A percentile compares a stretch with the other conserved stretches of the same genome.
Conservation (phyloP, 352 stramenopile genomes). For the Pythium vanterpoolii region DNA sequence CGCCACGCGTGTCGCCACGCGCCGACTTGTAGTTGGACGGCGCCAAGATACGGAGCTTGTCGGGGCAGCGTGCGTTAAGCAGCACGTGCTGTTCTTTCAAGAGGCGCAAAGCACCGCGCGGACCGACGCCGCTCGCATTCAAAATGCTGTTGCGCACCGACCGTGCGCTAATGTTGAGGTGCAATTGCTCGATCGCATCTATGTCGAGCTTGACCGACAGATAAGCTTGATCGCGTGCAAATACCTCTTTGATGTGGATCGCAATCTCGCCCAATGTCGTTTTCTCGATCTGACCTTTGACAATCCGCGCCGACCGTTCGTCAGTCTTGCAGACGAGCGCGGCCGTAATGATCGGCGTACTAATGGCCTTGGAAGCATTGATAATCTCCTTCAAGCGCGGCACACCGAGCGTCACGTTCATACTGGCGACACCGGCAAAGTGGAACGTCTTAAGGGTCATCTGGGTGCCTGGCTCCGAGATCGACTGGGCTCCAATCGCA, state of each 20-base stretch:
- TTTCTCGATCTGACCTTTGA: constrained; percentile 99
- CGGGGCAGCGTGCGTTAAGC: constrained; percentile 73
- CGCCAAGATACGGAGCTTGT: constrained; percentile 81
- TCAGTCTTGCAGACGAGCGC: constrained; percentile 95
- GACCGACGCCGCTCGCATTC: constrained; percentile 65
- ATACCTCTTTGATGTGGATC: constrained; percentile 98
- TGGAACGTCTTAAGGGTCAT: constrained; percentile 99
- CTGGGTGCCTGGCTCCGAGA: constrained; percentile 95
- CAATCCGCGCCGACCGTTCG: constrained; percentile 95
- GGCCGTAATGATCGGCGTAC: constrained; percentile 99
- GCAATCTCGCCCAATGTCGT: constrained; percentile 96
- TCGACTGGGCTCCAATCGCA: constrained; percentile 96
- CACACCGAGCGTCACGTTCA: constrained; percentile 99
- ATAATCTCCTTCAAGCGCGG: constrained; percentile 98
- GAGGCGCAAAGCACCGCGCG: constrained; percentile 62
- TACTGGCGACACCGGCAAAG: constrained; percentile 98
- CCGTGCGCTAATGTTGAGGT: constrained; percentile 93
- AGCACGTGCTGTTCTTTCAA: constrained; percentile 87
- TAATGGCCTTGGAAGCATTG: constrained; percentile 97
- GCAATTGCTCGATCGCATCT: constrained; percentile 94
- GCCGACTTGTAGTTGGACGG: constrained; percentile 86
- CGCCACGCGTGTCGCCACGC: constrained; percentile 66
- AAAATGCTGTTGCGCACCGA: constrained; percentile 93
- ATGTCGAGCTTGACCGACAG: constrained; percentile 98
- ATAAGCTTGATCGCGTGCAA: constrained; percentile 91